phyloP scores from a whole-genome alignment of 768 basidiomycete genomes.

The Tylopilus sp. region DNA sequence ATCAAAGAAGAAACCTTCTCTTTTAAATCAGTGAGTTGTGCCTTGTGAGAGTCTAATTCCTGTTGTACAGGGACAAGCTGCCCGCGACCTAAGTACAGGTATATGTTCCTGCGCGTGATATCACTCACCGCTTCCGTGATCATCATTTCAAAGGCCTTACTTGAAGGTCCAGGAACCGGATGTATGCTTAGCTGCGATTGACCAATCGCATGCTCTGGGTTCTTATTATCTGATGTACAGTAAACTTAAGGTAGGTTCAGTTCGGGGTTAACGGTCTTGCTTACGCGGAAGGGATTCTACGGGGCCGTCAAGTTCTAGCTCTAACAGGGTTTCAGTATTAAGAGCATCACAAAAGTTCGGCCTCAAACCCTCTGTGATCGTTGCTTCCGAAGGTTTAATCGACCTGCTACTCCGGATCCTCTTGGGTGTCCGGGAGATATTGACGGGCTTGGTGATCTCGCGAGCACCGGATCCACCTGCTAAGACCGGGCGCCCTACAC shows the following conservation, averaged over 20 bases:
- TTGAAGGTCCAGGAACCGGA: constrained; percentile 2
- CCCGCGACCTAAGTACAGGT: constrained; percentile 6
- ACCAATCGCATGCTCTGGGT: background rate
- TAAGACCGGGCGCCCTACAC: constrained; percentile 64
- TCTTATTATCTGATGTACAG: constrained; percentile 6
- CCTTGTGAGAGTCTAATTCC: constrained; percentile 45
- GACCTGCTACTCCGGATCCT: constrained; percentile 49
- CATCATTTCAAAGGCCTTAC: constrained; percentile 13
- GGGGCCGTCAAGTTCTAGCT: constrained; percentile 23
- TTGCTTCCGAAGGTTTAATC: constrained; percentile 49
- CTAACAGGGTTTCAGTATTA: constrained; percentile 18
- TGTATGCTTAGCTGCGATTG: constrained; percentile 6
- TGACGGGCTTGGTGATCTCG: constrained; percentile 56
- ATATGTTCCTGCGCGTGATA: background rate
- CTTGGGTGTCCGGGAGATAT: constrained; percentile 43
- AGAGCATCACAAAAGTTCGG: background rate
- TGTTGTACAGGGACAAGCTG: constrained; percentile 52
- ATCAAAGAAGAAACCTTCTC: constrained; percentile 29
- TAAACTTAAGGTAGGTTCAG: background rate
- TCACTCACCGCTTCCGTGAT: constrained; percentile 32
- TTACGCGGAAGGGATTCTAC: constrained; percentile 10
- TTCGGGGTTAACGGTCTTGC: background rate
- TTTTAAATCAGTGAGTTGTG: constrained; percentile 38
- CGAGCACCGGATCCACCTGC: constrained; percentile 69
- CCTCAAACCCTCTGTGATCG: constrained; percentile 52